Base-by-base conservation (phyloP, 73 alveolate species). In the Paramecium biaurelia region DNA sequence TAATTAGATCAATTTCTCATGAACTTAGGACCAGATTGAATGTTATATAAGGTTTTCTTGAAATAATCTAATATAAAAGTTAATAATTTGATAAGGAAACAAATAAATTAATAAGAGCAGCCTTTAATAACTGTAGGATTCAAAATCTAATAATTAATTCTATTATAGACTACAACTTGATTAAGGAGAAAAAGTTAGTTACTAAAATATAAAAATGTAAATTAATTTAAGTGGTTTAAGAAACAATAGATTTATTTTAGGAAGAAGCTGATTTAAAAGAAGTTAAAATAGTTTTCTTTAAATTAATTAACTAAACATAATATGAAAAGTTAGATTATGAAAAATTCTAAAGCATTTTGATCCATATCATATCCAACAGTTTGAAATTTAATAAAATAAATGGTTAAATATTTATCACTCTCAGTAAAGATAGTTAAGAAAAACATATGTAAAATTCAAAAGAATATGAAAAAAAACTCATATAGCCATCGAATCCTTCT, bases 261-360 rank as follows among this genome's bases (percentile, higher is more conserved):
- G 85, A 70, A 28, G 85, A 70, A 70, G 85, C 85, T 70, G 85
- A 70, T 6, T 8, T 70, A 18, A 70, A 70, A 70, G 38, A 70
- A 30, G 28, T 70, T 9, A 70, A 26, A 70, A 70, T 70, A 4
- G 14, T 45, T 10, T 70, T 70, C 28, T 28, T 24, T 12, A 70
- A 34, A 24, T n/a, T 20, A 70, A 20, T 70, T 6, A 34, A 28
- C 12, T 70, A 28, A 28, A 9, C 18, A 0, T 12, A 70, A 9
- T 14, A 28, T 70, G 85, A 70, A 14, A 30, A 30, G 38, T 8
- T 70, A 11, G 85, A 70, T 70, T 70, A 70, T 12, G 85, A 70
- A 70, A 70, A 70, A 32, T 70, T 70, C 2, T 70, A 70, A 37
- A 70, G 85, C 30, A 70, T 70, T 18, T 70, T 70, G 32, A 34